Evolutionary conservation across 1,284 basidiomycete genomes (phyloP), one percentile per base, ranked within the genome.

Genomic region (Heliocybe sulcata): DNA sequence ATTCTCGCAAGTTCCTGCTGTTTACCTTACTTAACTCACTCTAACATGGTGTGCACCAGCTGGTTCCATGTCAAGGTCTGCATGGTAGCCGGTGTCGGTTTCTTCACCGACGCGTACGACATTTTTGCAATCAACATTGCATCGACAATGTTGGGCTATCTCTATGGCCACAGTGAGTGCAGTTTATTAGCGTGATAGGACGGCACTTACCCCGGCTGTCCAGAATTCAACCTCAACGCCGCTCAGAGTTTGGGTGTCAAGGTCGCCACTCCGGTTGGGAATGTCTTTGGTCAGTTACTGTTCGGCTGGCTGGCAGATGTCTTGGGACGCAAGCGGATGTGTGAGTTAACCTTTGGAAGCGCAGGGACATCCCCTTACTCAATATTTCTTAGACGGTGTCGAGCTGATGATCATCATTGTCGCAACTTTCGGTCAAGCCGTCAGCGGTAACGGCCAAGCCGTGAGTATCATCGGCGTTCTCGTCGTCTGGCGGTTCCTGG

Each of bases 21-120:
- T 57, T 6, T 26, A 20, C 11, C 25, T 12, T 20, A 22, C 33
- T 33, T 25, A 6, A 23, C 11, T 11, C 38, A 16, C 1, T 1
- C 22, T 9, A 1, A 23, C 20, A 16, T 19, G 19, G 16, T 49
- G 45, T 22, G 14, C 12, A 16, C 12, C 14, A 72, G 70, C 2
- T 70, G 73, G 75, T 66, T 77, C 66, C 89, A 92, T 63, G 77
- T 85, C 56, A 90, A 87, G 65, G 77, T 91, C 54, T 82, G 80
- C 65, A 59, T 83, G 51, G 87, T 92, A 10, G 88, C 90, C 1
- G 87, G 89, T 57, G 85, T 85, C 10, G 90, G 90, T 49, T 92
- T 92, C 75, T 92, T 91, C 72, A 90, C 90, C 31, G 90, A 90
- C 72, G 86, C 87, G 80, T 76, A 77, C 57, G 73, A 76, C 59